phyloP scores from a whole-genome alignment of 371 early-diverging fungal species.

The Dichotomocladium elegans region DNA sequence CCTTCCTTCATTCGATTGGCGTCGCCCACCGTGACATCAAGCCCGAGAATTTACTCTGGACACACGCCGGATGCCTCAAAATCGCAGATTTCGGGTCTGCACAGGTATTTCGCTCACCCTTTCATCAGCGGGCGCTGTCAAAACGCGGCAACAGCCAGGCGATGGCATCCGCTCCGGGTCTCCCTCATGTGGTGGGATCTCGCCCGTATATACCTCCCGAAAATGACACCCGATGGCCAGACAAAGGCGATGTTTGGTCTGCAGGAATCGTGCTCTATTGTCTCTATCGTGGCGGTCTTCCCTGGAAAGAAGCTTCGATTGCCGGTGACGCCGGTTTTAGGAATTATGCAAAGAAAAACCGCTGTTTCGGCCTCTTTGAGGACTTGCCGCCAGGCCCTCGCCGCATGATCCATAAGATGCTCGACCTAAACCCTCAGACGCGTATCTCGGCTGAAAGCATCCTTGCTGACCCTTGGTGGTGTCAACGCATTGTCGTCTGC shows the following conservation, averaged over 20 bases:
- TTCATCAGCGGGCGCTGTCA: constrained; percentile 74
- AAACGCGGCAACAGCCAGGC: constrained; percentile 39
- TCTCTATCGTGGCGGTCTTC: constrained; percentile 71
- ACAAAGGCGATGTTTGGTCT: constrained; percentile 73
- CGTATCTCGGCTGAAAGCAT: constrained; percentile 60
- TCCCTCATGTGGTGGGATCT: constrained; percentile 51
- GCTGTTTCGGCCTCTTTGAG: not conserved
- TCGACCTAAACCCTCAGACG: constrained; percentile 31
- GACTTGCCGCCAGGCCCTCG: constrained; percentile 6
- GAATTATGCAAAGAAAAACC: constrained; percentile 37
- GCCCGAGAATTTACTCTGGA: constrained; percentile 60
- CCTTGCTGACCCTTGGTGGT: constrained; percentile 61
- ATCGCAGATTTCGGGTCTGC: constrained; percentile 92
- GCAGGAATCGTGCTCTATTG: constrained; percentile 77
- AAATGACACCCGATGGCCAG: constrained; percentile 46
- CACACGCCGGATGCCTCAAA: constrained; percentile 48
- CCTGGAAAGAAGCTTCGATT: constrained; percentile 44
- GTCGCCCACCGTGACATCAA: constrained; percentile 64
- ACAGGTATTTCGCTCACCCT: constrained; percentile 78
- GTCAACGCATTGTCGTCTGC: constrained; percentile 43
- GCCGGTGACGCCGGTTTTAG: constrained; percentile 59
- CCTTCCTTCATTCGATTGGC: constrained; percentile 46
- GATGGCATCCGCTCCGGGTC: not conserved
- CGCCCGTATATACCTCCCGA: constrained; percentile 90
- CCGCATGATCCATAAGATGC: constrained; percentile 43